Evolutionary conservation across 2,329 filamentous ascomycete species (phyloP), one percentile per base, ranked within the genome.

Genomic region (Tolypocladium nubicola): DNA sequence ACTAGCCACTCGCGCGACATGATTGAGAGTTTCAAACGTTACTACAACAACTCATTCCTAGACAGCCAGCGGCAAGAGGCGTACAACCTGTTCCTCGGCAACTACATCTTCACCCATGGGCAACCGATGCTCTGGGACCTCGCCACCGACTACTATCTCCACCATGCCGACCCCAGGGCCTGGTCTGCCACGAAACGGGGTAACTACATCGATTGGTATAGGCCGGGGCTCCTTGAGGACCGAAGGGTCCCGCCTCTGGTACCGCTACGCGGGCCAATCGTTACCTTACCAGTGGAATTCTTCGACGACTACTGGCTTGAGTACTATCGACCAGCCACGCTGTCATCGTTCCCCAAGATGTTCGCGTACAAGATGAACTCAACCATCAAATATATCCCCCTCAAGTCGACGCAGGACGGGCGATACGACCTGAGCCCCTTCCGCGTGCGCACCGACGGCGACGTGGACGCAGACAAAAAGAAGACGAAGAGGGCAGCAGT

Each of bases 1-100:
- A 96, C 91, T 30, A 96, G 90, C 65, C 91, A 96, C 70, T 97
- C 93, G 2, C 83, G 94, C 63, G 94, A 99, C 71, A 97, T 99
- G 93, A 92, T 99, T 26, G 94, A 99, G 74, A 96, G 90, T 70
- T 97, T 99, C 77, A 99, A 97, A 71, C 84, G 94, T 35, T 99
- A 97, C 71, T 99, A 99, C 72, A 96, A 97, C 74, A 99, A 99
- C 68, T 96, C 93, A 0, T 99, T 99, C 70, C 81, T 99, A 10
- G 94, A 99, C 70, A 92, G 88, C n/a, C 94, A 99, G 69, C 85
- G 94, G 38, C 94, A 99, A 72, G 94, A 99, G 72, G 94, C 94
- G 0, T 97, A 97, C 72, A 99, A 99, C 64, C 78, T 99, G 11
- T 99, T 99, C 67, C 80, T 99, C 1, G 94, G 94, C 8, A 97